A percentile compares a stretch with the other conserved stretches of the same genome.
Evolutionary conservation across 352 stramenopile species (phyloP).

Genomic region (Phytophthora cajani): DNA sequence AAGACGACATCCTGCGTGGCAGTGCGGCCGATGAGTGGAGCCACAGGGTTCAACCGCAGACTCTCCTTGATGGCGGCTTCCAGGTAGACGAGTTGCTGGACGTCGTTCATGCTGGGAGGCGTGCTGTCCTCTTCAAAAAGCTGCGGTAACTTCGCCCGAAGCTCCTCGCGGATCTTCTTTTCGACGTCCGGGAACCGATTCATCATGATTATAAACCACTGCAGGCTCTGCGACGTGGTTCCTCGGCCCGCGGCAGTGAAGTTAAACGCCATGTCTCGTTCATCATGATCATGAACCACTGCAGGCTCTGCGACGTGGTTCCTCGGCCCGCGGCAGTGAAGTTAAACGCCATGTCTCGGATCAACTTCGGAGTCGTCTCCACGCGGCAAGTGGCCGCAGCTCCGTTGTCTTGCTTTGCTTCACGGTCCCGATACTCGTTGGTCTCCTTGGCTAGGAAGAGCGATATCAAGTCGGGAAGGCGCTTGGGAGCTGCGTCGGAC

Average conservation of each 20-base stretch:
- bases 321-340: constrained; percentile 78
- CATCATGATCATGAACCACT: constrained; percentile 82
- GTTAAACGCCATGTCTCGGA: constrained; percentile 78
- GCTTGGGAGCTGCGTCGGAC: constrained; percentile 4
- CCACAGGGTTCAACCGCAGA: constrained; percentile 68
- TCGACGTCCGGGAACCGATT: constrained; percentile 58
- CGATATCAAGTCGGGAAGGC: constrained; percentile 44
- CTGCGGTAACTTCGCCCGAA: constrained; percentile 43
- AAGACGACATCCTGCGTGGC: constrained; percentile 57
- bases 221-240: constrained; percentile 66
- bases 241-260: constrained; percentile 78
- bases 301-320: constrained; percentile 66
- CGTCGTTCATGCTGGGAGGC: constrained; percentile 48
- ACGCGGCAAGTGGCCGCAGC: constrained; percentile 13
- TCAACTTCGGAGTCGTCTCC: constrained; percentile 42
- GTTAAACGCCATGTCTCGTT: constrained; percentile 77
- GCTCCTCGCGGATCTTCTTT: constrained; percentile 57
- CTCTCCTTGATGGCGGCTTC: constrained; percentile 70
- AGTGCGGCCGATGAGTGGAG: constrained; percentile 58
- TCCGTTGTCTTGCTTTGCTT: constrained; percentile 17
- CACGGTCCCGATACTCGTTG: constrained; percentile 31
- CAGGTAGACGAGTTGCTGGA: constrained; percentile 66
- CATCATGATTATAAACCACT: constrained; percentile 84
- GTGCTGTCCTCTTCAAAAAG: constrained; percentile 33
- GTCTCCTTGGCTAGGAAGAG: constrained; percentile 51